Percentiles rank a stretch among this genome's conserved stretches.
Conservation (phyloP, 257 asterid genomes). For the Ilex aquifolium region DNA sequence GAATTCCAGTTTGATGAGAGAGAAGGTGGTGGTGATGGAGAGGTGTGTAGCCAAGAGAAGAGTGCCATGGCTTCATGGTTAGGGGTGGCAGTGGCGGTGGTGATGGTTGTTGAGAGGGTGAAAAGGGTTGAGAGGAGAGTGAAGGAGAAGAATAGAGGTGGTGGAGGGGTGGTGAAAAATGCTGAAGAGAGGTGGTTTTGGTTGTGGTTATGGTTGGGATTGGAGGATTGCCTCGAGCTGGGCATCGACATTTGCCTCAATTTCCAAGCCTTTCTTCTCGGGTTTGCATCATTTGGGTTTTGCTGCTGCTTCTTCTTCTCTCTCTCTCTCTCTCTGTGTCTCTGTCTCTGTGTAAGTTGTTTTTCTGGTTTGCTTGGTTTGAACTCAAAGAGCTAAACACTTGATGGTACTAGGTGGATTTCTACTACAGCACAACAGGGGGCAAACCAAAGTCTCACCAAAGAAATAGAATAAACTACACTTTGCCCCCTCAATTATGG, state of each 20-base stretch:
- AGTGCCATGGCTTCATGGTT: slow-evolving; percentile 23
- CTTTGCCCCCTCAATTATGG: too few relatives aligned
- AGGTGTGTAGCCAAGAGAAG: slow-evolving; percentile 24
- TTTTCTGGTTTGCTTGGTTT: slow-evolving; percentile 18
- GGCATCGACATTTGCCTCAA: slow-evolving; percentile 47
- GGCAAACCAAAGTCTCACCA: neutral
- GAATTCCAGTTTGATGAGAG: slow-evolving; percentile 21
- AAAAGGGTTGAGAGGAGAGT: slow-evolving; percentile 17
- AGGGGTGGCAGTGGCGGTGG: neutral
- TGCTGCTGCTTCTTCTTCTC: slow-evolving; percentile 6
- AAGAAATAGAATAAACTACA: too few relatives aligned
- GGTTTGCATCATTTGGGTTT: slow-evolving; percentile 38
- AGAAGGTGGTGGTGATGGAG: slow-evolving; percentile 17
- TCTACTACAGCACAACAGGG: neutral
- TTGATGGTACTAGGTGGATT: too few relatives aligned
- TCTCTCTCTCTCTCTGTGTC: neutral
- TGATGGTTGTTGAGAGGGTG: slow-evolving; percentile 5
- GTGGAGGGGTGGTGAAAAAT: neutral
- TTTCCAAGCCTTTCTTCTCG: slow-evolving; percentile 45
- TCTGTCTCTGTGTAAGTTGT: slow-evolving; percentile 9
- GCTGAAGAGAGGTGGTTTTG: neutral
- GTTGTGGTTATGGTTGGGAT: neutral
- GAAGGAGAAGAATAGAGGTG: slow-evolving; percentile 17
- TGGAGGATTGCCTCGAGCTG: slow-evolving; percentile 29
- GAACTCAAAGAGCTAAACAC: slow-evolving; percentile 16